phyloP scores from a whole-genome alignment of 192 early-diverging fungal genomes.

The Backusella circina region DNA sequence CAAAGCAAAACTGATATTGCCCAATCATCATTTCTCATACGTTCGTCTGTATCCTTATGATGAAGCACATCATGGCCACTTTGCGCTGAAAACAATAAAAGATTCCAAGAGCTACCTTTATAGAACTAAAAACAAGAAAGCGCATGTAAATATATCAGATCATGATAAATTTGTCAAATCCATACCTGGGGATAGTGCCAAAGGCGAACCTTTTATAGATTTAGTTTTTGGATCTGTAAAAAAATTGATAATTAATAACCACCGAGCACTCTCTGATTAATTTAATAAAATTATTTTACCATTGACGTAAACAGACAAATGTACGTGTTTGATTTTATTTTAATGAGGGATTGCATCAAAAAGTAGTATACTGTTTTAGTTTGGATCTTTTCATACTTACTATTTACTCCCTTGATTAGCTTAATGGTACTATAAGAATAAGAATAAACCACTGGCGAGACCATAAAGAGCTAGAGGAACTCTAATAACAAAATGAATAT shows the following conservation, averaged over 20 bases:
- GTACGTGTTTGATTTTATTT: too few relatives aligned
- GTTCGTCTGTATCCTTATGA: background rate
- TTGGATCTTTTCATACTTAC: too few relatives aligned
- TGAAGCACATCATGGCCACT: background rate
- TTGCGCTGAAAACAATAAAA: background rate
- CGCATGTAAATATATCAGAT: background rate
- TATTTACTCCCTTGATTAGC: too few relatives aligned
- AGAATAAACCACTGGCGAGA: too few relatives aligned
- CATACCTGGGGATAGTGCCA: background rate
- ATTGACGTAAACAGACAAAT: too few relatives aligned
- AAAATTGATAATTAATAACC: background rate
- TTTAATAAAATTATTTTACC: background rate
- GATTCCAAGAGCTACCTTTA: background rate
- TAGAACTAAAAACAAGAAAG: background rate
- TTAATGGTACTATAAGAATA: too few relatives aligned
- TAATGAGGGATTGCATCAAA: too few relatives aligned
- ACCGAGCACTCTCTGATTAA: background rate
- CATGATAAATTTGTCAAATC: background rate
- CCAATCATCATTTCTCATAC: background rate
- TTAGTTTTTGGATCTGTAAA: background rate
- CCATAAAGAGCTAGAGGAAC: too few relatives aligned
- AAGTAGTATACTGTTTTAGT: too few relatives aligned
- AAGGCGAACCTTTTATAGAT: background rate
- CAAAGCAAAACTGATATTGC: background rate
- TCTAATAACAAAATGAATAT: too few relatives aligned